Conservation (phyloP, 345 rosid genomes). For the Citrus medica region DNA sequence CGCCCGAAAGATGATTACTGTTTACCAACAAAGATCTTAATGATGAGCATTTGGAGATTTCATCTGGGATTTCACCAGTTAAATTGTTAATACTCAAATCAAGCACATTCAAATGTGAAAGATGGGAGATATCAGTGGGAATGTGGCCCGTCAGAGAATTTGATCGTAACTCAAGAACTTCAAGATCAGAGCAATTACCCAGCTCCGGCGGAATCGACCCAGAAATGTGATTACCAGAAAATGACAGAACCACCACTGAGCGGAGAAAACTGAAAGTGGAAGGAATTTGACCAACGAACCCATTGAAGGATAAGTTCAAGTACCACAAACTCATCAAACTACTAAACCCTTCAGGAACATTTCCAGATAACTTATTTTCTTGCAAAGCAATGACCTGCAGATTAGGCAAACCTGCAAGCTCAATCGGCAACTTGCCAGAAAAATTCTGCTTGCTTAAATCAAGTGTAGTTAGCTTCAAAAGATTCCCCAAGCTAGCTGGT, state of each 20-base stretch:
- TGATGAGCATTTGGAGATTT: constrained; percentile 45
- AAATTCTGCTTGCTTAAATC: constrained; percentile 67
- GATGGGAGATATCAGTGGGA: constrained; percentile 67
- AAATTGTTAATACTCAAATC: constrained; percentile 70
- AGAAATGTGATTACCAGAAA: constrained; percentile 64
- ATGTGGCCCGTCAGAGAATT: constrained; percentile 59
- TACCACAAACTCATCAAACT: constrained; percentile 68
- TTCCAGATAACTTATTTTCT: constrained; percentile 67
- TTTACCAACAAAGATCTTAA: constrained; percentile 51
- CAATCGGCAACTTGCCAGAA: constrained; percentile 65
- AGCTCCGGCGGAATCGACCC: constrained; percentile 70
- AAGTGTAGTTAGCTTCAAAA: constrained; percentile 47
- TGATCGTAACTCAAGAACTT: constrained; percentile 66
- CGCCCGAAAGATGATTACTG: constrained; percentile 63
- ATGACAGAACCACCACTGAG: constrained; percentile 60
- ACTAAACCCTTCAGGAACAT: constrained; percentile 83
- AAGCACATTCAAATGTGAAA: constrained; percentile 50
- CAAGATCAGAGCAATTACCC: constrained; percentile 83
- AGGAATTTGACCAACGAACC: constrained; percentile 64
- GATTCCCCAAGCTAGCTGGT: constrained; percentile 47
- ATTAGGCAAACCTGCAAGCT: constrained; percentile 79
- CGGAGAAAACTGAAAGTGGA: constrained; percentile 68
- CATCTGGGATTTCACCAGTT: constrained; percentile 65
- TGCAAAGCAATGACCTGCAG: constrained; percentile 85
- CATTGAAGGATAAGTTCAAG: constrained; percentile 70